Conservation (phyloP, 306 rosid genomes). For the Macrotyloma uniflorum region DNA sequence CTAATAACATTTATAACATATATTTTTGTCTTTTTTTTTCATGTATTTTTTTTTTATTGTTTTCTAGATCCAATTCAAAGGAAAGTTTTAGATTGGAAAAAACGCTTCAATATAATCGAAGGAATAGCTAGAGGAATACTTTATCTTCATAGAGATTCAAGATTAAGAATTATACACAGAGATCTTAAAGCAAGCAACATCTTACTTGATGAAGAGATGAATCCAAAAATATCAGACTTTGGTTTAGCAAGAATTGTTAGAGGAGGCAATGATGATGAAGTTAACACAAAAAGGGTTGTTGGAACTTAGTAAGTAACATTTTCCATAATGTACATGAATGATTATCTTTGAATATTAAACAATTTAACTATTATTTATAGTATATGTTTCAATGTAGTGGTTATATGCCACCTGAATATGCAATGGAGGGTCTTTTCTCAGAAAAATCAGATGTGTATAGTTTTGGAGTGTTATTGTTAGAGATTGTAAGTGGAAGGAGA, state of each 20-base stretch:
- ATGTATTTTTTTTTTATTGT: not conserved
- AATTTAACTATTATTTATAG: not conserved
- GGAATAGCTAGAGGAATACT: constrained; percentile 47
- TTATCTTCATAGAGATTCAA: constrained; percentile 46
- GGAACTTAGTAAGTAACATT: constrained; percentile 41
- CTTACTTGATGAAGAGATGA: constrained; percentile 35
- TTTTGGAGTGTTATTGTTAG: constrained; percentile 43
- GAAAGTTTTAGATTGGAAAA: constrained; percentile 35
- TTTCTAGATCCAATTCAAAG: constrained; percentile 31
- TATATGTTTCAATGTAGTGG: constrained; percentile 28
- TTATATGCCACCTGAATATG: constrained; percentile 48
- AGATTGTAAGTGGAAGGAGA: constrained; percentile 45
- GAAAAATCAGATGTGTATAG: constrained; percentile 50
- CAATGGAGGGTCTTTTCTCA: constrained; percentile 47
- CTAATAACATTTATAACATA: too few species aligned
- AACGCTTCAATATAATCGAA: constrained; percentile 36
- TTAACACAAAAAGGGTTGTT: constrained; percentile 44
- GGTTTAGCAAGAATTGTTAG: constrained; percentile 46
- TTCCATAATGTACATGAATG: not conserved
- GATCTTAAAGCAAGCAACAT: constrained; percentile 47
- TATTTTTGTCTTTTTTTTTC: too few species aligned
- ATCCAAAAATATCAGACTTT: constrained; percentile 44
- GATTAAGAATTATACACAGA: constrained; percentile 44
- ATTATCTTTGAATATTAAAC: not conserved
- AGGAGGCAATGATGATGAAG: constrained; percentile 32